Base-by-base conservation (phyloP, 306 rosid species). In the Cucumis hystrix region DNA sequence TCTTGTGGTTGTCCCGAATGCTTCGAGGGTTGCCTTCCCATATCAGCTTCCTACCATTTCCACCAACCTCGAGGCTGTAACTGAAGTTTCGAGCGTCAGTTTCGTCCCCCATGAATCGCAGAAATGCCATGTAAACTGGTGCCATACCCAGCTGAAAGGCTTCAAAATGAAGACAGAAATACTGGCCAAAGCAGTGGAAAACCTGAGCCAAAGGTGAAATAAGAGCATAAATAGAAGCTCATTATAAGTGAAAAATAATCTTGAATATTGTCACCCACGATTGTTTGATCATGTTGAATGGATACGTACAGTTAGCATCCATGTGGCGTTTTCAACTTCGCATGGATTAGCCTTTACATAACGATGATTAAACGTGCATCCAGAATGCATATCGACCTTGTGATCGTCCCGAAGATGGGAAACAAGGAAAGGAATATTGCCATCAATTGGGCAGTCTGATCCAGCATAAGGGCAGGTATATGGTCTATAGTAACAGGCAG, bases 281-380 rank as follows among this genome's bases (percentile, higher is more conserved):
- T 2, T 0, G 16, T 21, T 40, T 10, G 23, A 65, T 2, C 8
- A 67, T 30, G 39, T 37, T 61, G 41, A 61, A 28, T 20, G 37
- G 41, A 49, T 49, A 73, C 77, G 18, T 17, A 73, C 77, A 5
- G 77, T 73, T 28, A 73, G 62, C 77, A 73, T 73, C 77, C 77
- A 73, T 28, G 62, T 73, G 30, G 77, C 77, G 6, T 73, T 73
- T 52, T 73, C 77, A 18, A 73, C 77, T 52, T 73, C 77, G 8
- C 77, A 51, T 28, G 77, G 77, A 52, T 73, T 73, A 17, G 77
- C 45, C 47, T 73, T 73, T 28, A 73, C 77, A 6, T 73, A 73
- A 9, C 77, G 77, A 73, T 73, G 77, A 49, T 73, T 73, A 52
- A 73, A 73, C 13, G 77, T 73, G 77, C 77, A 73, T 73, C 77